Evolutionary conservation across 495 filamentous ascomycete genomes (phyloP).

Genomic region (Clohesyomyces aquaticus): DNA sequence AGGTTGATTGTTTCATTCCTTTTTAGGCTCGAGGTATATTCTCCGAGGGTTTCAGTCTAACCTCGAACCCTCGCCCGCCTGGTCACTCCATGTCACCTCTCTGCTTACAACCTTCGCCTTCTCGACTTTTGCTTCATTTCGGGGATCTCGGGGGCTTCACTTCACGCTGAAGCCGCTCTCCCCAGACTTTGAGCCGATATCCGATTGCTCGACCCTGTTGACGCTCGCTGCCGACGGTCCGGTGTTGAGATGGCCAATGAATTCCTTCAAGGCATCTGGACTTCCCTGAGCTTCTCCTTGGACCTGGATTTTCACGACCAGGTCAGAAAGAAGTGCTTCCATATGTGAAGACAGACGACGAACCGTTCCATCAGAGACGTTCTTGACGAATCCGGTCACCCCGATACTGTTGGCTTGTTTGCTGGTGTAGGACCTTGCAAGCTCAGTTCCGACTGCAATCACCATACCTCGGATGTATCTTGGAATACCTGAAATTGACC

Average conservation of each 20-base stretch:
- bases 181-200: conserved; percentile 62
- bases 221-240: conserved; percentile 73
- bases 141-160: no score
- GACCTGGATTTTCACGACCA: conserved; percentile 58
- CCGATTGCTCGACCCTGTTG: conserved; percentile 69
- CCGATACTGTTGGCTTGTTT: conserved; percentile 66
- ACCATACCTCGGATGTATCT: background rate
- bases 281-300: conserved; percentile 86
- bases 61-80: no score
- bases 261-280: conserved; percentile 62
- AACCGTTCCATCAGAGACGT: conserved; percentile 73
- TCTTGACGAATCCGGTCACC: conserved; percentile 79
- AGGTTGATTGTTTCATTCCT: no score
- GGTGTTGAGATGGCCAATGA: conserved; percentile 74
- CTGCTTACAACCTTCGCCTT: background rate
- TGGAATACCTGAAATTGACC: conserved; percentile 28
- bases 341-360: background rate
- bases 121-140: no score
- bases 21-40: no score
- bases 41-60: no score
- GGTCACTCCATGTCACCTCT: background rate
- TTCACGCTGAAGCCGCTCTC: conserved; percentile 61
- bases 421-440: conserved; percentile 67
- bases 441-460: background rate
- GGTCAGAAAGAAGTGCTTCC: background rate